phyloP scores from a whole-genome alignment of 2,329 filamentous ascomycete species.

The Blastomyces silverae region DNA sequence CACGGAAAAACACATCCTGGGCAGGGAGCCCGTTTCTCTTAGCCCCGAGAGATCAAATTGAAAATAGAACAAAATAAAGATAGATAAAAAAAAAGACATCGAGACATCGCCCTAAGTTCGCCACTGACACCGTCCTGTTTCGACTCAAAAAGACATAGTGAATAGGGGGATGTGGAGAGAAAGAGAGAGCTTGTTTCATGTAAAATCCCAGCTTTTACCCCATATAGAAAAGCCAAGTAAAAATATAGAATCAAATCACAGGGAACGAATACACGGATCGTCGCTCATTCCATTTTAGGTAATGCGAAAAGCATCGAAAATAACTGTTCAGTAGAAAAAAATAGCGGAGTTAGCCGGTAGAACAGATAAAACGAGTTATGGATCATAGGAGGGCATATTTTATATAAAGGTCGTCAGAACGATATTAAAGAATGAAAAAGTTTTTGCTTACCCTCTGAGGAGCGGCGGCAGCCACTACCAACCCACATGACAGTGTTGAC shows the following conservation, averaged over 20 bases:
- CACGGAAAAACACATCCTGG: neutral
- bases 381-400: too few species aligned
- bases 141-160: constrained; percentile 10
- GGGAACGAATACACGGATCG: neutral
- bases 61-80: neutral
- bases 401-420: too few species aligned
- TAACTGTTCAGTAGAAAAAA: constrained; percentile 23
- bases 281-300: constrained; percentile 24
- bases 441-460: constrained; percentile 38
- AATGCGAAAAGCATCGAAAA: constrained; percentile 36
- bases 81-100: neutral
- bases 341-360: constrained; percentile 14
- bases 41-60: neutral
- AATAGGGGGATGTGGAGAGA: neutral
- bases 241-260: constrained; percentile 2
- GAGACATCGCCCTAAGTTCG: neutral
- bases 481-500: constrained; percentile 48
- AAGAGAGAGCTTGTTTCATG: neutral
- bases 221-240: constrained; percentile 3
- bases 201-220: constrained; percentile 1
- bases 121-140: neutral
- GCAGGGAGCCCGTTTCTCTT: neutral
- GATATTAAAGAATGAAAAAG: neutral
- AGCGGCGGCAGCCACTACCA: constrained; percentile 44
- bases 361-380: neutral